phyloP scores from a whole-genome alignment of 768 basidiomycete genomes.

The Boletellus sp. region DNA sequence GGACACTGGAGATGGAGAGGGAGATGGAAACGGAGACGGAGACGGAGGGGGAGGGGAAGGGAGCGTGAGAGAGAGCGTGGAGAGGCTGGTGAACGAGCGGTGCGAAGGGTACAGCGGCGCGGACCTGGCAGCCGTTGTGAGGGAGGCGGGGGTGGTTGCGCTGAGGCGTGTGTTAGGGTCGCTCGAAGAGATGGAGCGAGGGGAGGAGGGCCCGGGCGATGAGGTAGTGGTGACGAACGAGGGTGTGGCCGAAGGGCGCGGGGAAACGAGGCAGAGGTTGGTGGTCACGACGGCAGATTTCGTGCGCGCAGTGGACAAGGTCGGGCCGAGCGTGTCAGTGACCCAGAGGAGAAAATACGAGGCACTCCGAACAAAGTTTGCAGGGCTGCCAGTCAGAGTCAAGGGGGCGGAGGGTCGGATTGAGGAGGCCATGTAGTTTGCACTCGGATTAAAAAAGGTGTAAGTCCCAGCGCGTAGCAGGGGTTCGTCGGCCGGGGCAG shows the following conservation, averaged over 20 bases:
- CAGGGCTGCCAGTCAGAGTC: conserved; percentile 63
- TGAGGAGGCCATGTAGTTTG: conserved; percentile 14
- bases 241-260: neutral
- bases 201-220: conserved; percentile 8
- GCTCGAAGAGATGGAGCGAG: conserved; percentile 54
- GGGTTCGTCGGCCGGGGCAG: too few relatives aligned
- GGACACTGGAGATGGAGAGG: neutral
- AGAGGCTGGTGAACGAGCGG: conserved; percentile 49
- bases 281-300: conserved; percentile 69
- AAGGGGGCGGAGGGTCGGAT: conserved; percentile 32
- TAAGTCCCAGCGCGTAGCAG: too few relatives aligned
- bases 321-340: conserved; percentile 80
- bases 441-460: neutral
- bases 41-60: neutral
- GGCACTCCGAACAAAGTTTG: conserved; percentile 74
- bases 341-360: conserved; percentile 84
- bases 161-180: conserved; percentile 65
- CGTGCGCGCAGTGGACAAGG: conserved; percentile 66
- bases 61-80: conserved; percentile 27
- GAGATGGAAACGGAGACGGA: too few relatives aligned
- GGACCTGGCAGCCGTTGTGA: conserved; percentile 81
- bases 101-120: conserved; percentile 93
- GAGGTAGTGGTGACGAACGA: neutral
- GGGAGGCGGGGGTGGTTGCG: conserved; percentile 88
- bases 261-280: neutral